Conservation (phyloP, 1,284 basidiomycete species). For the Anthracocystis setariae region DNA sequence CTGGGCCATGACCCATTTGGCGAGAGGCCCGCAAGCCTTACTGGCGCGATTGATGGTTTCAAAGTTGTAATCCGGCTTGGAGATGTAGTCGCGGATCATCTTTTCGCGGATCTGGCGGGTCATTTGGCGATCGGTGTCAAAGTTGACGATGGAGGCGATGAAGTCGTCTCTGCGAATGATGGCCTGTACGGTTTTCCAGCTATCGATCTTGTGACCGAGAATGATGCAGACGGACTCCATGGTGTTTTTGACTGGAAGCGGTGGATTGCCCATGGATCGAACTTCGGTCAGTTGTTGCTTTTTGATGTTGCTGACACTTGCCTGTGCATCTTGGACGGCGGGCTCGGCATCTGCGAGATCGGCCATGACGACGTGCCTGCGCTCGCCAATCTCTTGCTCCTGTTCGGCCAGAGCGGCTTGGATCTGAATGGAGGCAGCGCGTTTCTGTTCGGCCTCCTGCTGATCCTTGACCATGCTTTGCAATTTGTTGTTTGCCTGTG, state of each 20-base stretch:
- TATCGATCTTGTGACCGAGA: constrained; percentile 96
- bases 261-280: constrained; percentile 97
- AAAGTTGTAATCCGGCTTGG: constrained; percentile 90
- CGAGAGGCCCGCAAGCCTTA: constrained; percentile 96
- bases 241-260: constrained; percentile 94
- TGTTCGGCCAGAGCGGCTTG: constrained; percentile 91
- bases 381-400: constrained; percentile 87
- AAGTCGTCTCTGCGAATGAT: constrained; percentile 98
- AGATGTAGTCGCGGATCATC: constrained; percentile 94
- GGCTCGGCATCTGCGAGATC: constrained; percentile 98
- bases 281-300: constrained; percentile 97
- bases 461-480: constrained; percentile 98
- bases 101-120: constrained; percentile 86
- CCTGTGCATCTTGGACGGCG: constrained; percentile 91
- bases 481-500: constrained; percentile 95
- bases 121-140: constrained; percentile 91
- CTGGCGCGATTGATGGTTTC: constrained; percentile 94
- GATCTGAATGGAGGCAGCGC: constrained; percentile 93
- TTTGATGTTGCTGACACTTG: constrained; percentile 97
- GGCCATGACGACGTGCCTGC: constrained; percentile 86
- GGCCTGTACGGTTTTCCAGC: constrained; percentile 94
- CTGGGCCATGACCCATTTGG: constrained; percentile 98
- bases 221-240: constrained; percentile 99
- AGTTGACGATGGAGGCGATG: constrained; percentile 95
- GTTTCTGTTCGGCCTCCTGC: constrained; percentile 98